Conservation (phyloP, 2,329 filamentous ascomycete genomes). For the Fusarium xylarioides region DNA sequence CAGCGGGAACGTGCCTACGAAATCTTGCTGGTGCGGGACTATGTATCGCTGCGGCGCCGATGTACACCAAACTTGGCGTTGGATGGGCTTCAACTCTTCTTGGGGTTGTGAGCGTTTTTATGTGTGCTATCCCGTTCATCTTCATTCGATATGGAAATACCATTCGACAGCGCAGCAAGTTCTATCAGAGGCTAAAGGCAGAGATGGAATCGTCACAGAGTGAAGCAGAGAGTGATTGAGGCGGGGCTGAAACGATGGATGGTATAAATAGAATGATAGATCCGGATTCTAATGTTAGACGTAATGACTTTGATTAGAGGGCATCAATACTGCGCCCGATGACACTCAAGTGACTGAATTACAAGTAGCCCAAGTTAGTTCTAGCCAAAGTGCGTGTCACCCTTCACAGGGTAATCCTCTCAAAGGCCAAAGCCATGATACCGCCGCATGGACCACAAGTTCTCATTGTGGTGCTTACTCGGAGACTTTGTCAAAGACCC, state of each 20-base stretch:
- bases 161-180: constrained; percentile 1
- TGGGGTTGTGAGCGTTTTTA: background rate
- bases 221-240: background rate
- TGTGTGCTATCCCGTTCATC: constrained; percentile 14
- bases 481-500: background rate
- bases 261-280: background rate
- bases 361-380: background rate
- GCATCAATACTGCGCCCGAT: background rate
- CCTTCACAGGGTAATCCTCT: fast-evolving
- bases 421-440: fast-evolving
- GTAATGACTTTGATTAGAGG: fast-evolving
- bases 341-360: too few species aligned
- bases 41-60: constrained; percentile 7
- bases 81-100: constrained; percentile 8
- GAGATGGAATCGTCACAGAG: background rate
- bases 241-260: fast-evolving
- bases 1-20: background rate
- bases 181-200: constrained; percentile 12
- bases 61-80: constrained; percentile 6
- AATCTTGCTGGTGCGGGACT: constrained; percentile 6
- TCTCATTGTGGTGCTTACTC: fast-evolving
- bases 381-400: background rate
- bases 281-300: background rate
- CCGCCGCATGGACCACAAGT: fast-evolving
- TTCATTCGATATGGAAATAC: constrained; percentile 8